These are phyloP conservation scores for Leptoxyphium fumago DNA, from an alignment of 2,329 filamentous ascomycete genomes.

Conservation along the genomic window DNA sequence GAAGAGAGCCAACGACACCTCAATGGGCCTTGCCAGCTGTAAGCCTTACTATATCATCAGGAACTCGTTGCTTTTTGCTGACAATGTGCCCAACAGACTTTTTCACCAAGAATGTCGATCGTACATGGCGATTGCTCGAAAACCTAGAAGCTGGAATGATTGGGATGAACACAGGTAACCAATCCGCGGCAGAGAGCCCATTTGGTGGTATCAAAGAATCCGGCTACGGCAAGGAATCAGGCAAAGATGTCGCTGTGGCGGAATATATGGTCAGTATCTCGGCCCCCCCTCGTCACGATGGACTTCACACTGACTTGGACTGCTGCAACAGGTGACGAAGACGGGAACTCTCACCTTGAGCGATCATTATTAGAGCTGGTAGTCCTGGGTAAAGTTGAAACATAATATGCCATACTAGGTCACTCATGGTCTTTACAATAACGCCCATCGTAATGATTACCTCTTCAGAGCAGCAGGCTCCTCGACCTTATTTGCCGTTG, in stretches of 20 bases:
- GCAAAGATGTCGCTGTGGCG: slow-evolving; percentile 49
- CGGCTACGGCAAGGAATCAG: slow-evolving; percentile 53
- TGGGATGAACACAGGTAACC: slow-evolving; percentile 37
- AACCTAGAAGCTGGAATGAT: slow-evolving; percentile 57
- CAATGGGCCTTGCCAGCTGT: slow-evolving; percentile 49
- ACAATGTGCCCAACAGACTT: slow-evolving; percentile 25
- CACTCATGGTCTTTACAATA: too few relatives aligned
- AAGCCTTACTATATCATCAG: not conserved
- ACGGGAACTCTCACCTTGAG: slow-evolving; percentile 49
- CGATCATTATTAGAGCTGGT: slow-evolving; percentile 32
- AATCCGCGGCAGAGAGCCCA: slow-evolving; percentile 50
- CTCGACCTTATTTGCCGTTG: not conserved
- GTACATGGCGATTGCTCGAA: slow-evolving; percentile 50
- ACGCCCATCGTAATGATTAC: not conserved
- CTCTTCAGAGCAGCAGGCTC: not conserved
- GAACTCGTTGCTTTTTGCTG: not conserved
- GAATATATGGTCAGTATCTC: slow-evolving; percentile 32
- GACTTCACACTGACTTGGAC: slow-evolving; percentile 20
- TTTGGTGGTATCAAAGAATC: slow-evolving; percentile 56
- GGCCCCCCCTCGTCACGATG: too few relatives aligned
- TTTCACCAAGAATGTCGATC: slow-evolving; percentile 54
- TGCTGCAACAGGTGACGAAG: slow-evolving; percentile 36
- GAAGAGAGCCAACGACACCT: slow-evolving; percentile 43
- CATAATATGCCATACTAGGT: too few relatives aligned
- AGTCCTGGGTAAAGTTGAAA: too few relatives aligned